Evolutionary conservation across 495 filamentous ascomycete species (phyloP), one percentile per base, ranked within the genome.

Genomic region (Penicillium riverlandense): DNA sequence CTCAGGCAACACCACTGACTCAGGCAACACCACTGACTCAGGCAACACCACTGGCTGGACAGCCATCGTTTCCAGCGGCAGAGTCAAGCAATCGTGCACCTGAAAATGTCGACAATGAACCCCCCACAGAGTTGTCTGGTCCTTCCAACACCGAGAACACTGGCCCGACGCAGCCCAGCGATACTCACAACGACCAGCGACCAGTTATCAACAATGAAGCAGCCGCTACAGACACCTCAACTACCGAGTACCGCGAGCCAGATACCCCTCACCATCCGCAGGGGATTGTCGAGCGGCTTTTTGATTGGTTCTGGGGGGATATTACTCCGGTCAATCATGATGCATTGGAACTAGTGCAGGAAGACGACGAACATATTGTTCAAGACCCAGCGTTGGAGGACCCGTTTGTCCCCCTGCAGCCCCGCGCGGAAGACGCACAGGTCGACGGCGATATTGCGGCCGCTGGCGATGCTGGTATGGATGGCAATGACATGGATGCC

Each of bases 221-320:
- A 9, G 28, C 40, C 13, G 11, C 31, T 7, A 39, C 30, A 35
- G 46, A 33, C 1, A 33, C 44, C 6, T 22, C 40, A 5, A 11
- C 29, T 10, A 29, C 37, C 34, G 11, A 27, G 4, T 22, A 40
- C n/a, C 4, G 13, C 7, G 47, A 49, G 11, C 9, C 27, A 12
- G 48, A 47, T 6, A 11, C 36, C 6, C 10, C 1, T n/a, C 41
- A 50, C 9, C 45, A 43, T 8, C 53, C 54, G 0, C 52, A 52
- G 29, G 44, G 39, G 4, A 16, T 62, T 10, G 13, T 34, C 2
- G 50, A 59, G 16, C 45, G 49, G 32, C 35, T 66, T 15, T 41
- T 69, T 9, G 69, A 84, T 46, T 86, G 79, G 74, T 69, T 86
- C 34, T 88, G 81, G 80, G 81, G 76, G 11, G 81, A 80, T 48